Conservation (phyloP, 495 filamentous ascomycete species). For the Xylaria castorea region DNA sequence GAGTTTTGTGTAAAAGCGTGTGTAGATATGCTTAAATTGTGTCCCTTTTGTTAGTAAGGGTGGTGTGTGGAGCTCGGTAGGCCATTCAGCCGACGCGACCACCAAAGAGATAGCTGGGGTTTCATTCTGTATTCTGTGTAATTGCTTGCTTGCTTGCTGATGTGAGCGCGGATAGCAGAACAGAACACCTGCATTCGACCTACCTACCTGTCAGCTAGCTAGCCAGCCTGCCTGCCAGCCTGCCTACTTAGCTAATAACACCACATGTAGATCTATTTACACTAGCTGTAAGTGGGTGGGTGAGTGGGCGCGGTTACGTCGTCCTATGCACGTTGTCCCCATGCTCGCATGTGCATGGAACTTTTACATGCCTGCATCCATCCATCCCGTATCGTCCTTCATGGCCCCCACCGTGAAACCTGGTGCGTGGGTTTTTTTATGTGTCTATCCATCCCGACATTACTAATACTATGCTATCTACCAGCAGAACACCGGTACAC, state of each 20-base stretch:
- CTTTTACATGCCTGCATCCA: neutral
- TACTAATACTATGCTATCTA: too few relatives aligned
- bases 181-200: neutral
- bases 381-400: neutral
- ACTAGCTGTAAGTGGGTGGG: neutral
- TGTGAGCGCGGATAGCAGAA: neutral
- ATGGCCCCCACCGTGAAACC: neutral
- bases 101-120: neutral
- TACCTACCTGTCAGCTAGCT: neutral
- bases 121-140: neutral
- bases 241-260: neutral
- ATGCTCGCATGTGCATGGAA: constrained; percentile 3
- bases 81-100: too few relatives aligned
- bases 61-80: too few relatives aligned
- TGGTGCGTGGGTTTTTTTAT: neutral
- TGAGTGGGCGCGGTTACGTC: neutral
- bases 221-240: neutral
- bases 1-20: too few relatives aligned
- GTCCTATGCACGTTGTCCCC: neutral
- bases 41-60: too few relatives aligned
- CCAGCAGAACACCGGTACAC: too few relatives aligned
- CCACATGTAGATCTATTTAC: neutral
- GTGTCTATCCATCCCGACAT: neutral
- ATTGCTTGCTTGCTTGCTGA: constrained; percentile 1
- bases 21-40: too few relatives aligned